Evolutionary conservation across 192 early-diverging fungal species (phyloP).

Genomic region (Backusella psychrophila): DNA sequence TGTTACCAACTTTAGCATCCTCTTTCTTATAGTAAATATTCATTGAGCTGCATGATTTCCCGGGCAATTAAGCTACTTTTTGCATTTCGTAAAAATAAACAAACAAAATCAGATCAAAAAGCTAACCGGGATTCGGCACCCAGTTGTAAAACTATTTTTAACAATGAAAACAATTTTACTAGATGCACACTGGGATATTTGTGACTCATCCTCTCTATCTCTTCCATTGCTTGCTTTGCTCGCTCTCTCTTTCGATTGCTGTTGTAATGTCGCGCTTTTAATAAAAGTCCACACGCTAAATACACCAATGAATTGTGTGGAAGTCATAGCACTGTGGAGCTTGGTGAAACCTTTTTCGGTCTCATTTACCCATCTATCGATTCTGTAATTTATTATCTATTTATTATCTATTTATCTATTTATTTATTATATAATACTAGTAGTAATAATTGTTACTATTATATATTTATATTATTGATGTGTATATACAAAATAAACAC

Average conservation of each 20-base stretch:
- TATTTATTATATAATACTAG: neutral
- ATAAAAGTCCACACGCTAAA: neutral
- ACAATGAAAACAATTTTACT: neutral
- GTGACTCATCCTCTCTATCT: neutral
- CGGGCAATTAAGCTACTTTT: constrained; percentile 1
- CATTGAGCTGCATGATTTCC: neutral
- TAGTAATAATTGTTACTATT: neutral
- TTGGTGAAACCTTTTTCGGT: neutral
- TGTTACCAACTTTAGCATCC: neutral
- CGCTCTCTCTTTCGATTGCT: neutral
- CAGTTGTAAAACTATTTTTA: neutral
- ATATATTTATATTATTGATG: neutral
- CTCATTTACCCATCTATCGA: neutral
- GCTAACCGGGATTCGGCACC: neutral
- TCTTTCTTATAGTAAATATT: neutral
- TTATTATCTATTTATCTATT: neutral
- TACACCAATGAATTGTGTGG: neutral
- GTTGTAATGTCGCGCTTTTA: neutral
- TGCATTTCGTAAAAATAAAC: neutral
- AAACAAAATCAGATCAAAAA: neutral
- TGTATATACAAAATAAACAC: neutral
- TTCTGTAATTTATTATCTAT: neutral
- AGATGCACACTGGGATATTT: neutral
- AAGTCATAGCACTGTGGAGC: neutral
- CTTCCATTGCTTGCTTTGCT: too few species aligned